Base-by-base conservation (phyloP, 257 asterid genomes). In the Knoxia roxburghii region DNA sequence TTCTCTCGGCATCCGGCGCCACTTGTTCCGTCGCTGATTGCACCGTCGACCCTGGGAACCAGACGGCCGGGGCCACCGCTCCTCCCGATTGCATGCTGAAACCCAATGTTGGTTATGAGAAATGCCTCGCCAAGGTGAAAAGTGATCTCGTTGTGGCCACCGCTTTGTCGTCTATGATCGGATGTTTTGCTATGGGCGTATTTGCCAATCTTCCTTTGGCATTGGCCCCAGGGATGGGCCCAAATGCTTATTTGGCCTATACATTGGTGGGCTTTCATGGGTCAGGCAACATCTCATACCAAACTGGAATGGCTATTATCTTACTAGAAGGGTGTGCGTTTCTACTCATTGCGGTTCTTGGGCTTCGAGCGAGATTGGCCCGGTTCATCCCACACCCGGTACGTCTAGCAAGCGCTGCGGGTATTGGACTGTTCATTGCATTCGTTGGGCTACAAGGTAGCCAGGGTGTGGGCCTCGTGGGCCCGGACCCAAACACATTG, bases 141-240 rank as follows among this genome's bases (percentile, higher is more conserved):
- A 86, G 72, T 69, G 95, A 89, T 49, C 82, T 89, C 17, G 82
- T 85, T 21, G 90, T 89, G 18, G 87, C 78, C 20, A 89, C 96
- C 20, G 81, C 90, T 18, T 43, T 86, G 65, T 78, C 95, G n/a
- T 79, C 95, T 65, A 83, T 81, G 91, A 76, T 89, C 20, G 96
- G 84, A 2, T 86, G 89, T 52, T 64, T 86, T 41, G 85, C 86
- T 8, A 89, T 89, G 95, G 96, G 96, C 72, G 39, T 89, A 4
- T 61, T 89, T 2, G 96, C 95, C 1, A 85, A 89, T 63, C 83
- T 89, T 49, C 96, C 96, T 0, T 32, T 89, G 59, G 95, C 89
- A 68, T 72, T 89, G 33, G 96, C 92, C 39, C 96, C 96, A 0
- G 95, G 96, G 0, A 86, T 86, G 95, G 95, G 96, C 13, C 86